phyloP scores from a whole-genome alignment of 345 rosid genomes.

The Lumnitzera racemosa region DNA sequence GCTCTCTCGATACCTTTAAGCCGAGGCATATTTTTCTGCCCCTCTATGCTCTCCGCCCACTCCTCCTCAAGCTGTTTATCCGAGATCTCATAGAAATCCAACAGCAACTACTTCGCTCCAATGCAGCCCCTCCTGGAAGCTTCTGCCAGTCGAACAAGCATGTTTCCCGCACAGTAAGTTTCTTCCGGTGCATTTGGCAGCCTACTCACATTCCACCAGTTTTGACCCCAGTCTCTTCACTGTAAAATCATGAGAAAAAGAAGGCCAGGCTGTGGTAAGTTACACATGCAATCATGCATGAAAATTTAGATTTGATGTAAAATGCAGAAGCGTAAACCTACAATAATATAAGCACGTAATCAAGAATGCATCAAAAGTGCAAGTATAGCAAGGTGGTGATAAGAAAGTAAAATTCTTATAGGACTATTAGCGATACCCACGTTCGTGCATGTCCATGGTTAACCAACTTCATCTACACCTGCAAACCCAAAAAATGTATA shows the following conservation, averaged over 20 bases:
- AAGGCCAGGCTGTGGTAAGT: too few relatives aligned
- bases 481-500: slow-evolving; percentile 20
- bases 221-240: slow-evolving; percentile 67
- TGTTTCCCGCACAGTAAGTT: slow-evolving; percentile 48
- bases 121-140: slow-evolving; percentile 55
- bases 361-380: not conserved
- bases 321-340: not conserved
- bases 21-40: slow-evolving; percentile 44
- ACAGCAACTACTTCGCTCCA: slow-evolving; percentile 57
- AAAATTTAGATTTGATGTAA: too few relatives aligned
- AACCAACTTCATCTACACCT: slow-evolving; percentile 75
- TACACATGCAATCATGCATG: too few relatives aligned
- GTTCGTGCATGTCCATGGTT: slow-evolving; percentile 78
- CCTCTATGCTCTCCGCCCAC: slow-evolving; percentile 63
- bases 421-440: slow-evolving; percentile 28
- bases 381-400: not conserved
- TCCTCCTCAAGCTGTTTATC: slow-evolving; percentile 51
- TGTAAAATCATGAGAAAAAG: slow-evolving; percentile 15
- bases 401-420: slow-evolving; percentile 6
- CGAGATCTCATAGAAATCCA: slow-evolving; percentile 62
- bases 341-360: not conserved
- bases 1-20: slow-evolving; percentile 65
- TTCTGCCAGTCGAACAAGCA: slow-evolving; percentile 81
- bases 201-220: slow-evolving; percentile 68
- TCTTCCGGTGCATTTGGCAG: slow-evolving; percentile 62